Evolutionary conservation across 495 filamentous ascomycete species (phyloP).

Genomic region (Geopyxis carbonaria): DNA sequence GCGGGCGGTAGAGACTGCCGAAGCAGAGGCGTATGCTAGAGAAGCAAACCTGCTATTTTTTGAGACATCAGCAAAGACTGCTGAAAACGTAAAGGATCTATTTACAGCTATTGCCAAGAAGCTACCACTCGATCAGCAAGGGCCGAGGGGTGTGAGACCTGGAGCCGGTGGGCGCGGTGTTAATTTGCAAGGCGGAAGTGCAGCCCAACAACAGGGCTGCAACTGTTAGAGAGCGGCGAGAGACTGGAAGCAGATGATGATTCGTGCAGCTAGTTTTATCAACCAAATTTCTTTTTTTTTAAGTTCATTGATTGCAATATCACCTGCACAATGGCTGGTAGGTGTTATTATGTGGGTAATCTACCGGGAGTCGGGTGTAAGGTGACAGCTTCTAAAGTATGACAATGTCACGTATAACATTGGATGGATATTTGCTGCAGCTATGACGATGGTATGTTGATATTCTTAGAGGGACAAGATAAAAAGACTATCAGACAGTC

Average conservation of each 20-base stretch:
- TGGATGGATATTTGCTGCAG: too few species aligned
- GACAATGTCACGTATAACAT: too few species aligned
- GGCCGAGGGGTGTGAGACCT: conserved; percentile 61
- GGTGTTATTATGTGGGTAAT: too few species aligned
- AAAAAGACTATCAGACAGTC: too few species aligned
- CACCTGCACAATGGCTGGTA: too few species aligned
- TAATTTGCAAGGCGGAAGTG: conserved; percentile 18
- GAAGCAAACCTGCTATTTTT: conserved; percentile 93
- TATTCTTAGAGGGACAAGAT: too few species aligned
- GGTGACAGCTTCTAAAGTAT: too few species aligned
- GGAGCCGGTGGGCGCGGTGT: conserved; percentile 30
- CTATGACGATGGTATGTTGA: too few species aligned
- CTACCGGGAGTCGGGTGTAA: too few species aligned
- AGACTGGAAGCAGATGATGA: conserved; percentile 10
- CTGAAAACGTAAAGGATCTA: conserved; percentile 83
- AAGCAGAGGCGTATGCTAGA: conserved; percentile 85
- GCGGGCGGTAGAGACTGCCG: conserved; percentile 69
- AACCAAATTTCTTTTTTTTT: not conserved
- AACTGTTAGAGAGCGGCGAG: conserved; percentile 20
- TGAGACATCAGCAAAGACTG: conserved; percentile 92
- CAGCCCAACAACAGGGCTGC: conserved; percentile 21
- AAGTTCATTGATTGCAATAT: too few species aligned
- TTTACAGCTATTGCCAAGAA: conserved; percentile 99
- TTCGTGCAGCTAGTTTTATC: not conserved
- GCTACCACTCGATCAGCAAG: conserved; percentile 84